A percentile compares a stretch with the other conserved stretches of the same genome.
Evolutionary conservation across 345 rosid genomes (phyloP).

Genomic region (thale cress (Arabidopsis thaliana)): TAIR10.1 NC_003070.9:10259501-10260000

Average conservation of each 20-base stretch:
- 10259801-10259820: neutral
- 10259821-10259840: neutral
- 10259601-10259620: neutral
- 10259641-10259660: neutral
- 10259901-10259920: neutral
- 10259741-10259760: conserved; percentile 2
- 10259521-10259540: conserved; percentile 13
- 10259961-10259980: conserved; percentile 7
- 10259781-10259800: conserved; percentile 1
- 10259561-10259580: conserved; percentile 2
- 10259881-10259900: conserved; percentile 3
- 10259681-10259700: neutral
- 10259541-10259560: conserved; percentile 14
- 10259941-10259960: neutral
- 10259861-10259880: conserved; percentile 20
- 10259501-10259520: conserved; percentile 16
- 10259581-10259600: neutral
- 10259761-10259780: neutral
- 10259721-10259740: conserved; percentile 7
- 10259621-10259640: conserved; percentile 13
- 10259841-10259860: neutral
- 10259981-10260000: conserved; percentile 5
- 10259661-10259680: neutral
- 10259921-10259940: neutral
- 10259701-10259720: neutral